Conservation (phyloP, 2,329 filamentous ascomycete genomes). For the Cordyceps cateniannulata region DNA sequence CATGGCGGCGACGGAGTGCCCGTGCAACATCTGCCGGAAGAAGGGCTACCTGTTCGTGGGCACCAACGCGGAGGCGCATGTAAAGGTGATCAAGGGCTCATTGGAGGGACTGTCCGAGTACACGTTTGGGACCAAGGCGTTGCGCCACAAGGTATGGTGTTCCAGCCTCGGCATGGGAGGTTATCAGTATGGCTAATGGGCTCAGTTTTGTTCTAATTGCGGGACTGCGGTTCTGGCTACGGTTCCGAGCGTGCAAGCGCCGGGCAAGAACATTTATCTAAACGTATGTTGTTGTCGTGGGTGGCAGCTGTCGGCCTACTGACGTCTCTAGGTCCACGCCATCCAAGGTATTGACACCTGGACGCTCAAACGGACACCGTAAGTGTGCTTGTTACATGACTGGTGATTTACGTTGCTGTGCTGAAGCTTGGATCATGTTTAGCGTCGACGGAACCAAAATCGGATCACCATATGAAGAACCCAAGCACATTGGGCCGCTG, state of each 20-base stretch:
- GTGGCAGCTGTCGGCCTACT: not conserved
- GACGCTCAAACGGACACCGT: conserved; percentile 31
- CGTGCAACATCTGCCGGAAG: conserved; percentile 59
- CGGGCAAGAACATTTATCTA: conserved; percentile 27
- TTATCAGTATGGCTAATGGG: not conserved
- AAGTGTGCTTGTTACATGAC: conserved; percentile 16
- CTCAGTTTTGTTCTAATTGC: conserved; percentile 46
- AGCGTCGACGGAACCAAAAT: conserved; percentile 33
- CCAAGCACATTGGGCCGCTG: conserved; percentile 33
- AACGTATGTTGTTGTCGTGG: conserved; percentile 31
- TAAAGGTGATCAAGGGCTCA: conserved; percentile 42
- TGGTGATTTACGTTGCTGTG: too few relatives aligned
- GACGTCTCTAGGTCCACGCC: conserved; percentile 28
- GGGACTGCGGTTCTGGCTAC: conserved; percentile 36
- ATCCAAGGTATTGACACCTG: conserved; percentile 40
- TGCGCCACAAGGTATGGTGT: conserved; percentile 35
- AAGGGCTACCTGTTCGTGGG: conserved; percentile 38
- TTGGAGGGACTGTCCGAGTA: conserved; percentile 36
- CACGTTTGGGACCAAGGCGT: conserved; percentile 31
- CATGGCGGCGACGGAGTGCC: conserved; percentile 49
- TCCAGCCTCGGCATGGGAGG: too few relatives aligned
- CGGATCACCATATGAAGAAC: conserved; percentile 27
- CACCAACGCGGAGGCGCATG: conserved; percentile 22
- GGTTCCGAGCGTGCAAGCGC: conserved; percentile 20
- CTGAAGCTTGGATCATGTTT: not conserved